Base-by-base conservation (phyloP, 2,329 filamentous ascomycete species). In the Elsinoe ampelina region DNA sequence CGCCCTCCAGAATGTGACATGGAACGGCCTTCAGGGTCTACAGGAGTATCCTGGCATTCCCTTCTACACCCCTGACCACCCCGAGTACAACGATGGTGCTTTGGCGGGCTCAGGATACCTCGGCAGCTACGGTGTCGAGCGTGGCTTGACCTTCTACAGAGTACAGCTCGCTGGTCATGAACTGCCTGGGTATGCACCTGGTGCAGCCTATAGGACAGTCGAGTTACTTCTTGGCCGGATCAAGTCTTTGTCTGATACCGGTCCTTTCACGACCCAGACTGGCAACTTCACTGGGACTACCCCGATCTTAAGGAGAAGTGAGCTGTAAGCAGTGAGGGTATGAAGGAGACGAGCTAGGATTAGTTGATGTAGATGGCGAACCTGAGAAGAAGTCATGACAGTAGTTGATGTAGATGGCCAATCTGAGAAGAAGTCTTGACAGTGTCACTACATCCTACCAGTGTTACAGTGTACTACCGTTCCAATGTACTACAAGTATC, bases 191-290 rank as follows among this genome's bases (percentile, higher is more conserved):
- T 75, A 73, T 60, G 69, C 73, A 1, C 71, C 73, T 15, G 71
- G 72, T n/a, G 84, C 83, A 0, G 79, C 84, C 0, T 89, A 86
- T 67, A 75, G 87, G 35, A 83, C 87, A 58, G 67, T 93, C 17
- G 87, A 93, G 74, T 85, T 86, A 63, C 68, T 93, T 63, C 75
- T 95, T 1, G 88, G 89, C 0, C 74, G 86, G 34, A 82, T 90
- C 12, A 71, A 79, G 3, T 80, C 74, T 59, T 65, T 88, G 62
- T 70, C 63, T 1, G 70, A 70, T 54, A 54, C 60, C 3, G 65
- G 63, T 5, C 66, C 69, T 57, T 71, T 71, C 41, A 70, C 69
- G 35, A 69, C 67, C n/a, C 66, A 68, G 61, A 64, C 45, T 30
- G 67, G 66, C n/a, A 60, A 66, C 59, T 65, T 63, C 32, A 61